phyloP scores from a whole-genome alignment of 2,329 filamentous ascomycete genomes.

The Albifimbria verrucaria region DNA sequence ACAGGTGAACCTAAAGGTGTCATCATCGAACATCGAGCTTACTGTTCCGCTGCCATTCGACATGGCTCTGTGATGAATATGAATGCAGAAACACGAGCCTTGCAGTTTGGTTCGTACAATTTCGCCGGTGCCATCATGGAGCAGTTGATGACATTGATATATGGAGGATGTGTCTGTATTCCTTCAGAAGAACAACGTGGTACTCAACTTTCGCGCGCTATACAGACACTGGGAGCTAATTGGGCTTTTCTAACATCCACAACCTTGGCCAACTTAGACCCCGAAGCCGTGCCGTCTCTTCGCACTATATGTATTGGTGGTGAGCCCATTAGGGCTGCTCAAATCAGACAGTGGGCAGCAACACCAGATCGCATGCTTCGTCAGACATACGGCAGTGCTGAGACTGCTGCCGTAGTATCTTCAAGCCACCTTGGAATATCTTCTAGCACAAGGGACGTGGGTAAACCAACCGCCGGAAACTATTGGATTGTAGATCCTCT shows the following conservation, averaged over 20 bases:
- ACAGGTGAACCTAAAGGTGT: constrained; percentile 47
- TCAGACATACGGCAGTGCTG: constrained; percentile 1
- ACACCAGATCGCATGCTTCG: neutral
- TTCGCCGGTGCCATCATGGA: constrained; percentile 9
- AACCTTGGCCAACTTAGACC: constrained; percentile 25
- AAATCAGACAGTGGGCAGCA: neutral
- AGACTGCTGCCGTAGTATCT: neutral
- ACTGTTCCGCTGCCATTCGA: neutral
- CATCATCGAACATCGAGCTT: constrained; percentile 17
- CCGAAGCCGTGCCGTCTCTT: constrained; percentile 19
- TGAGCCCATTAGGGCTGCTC: neutral
- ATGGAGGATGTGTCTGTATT: constrained; percentile 12
- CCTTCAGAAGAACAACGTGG: constrained; percentile 10
- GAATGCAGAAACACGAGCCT: neutral
- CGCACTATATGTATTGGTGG: neutral
- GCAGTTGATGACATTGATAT: constrained; percentile 4
- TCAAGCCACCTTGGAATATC: neutral
- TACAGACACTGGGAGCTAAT: constrained; percentile 4
- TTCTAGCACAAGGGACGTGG: constrained; percentile 39
- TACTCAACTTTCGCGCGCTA: constrained; percentile 7
- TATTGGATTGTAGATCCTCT: constrained; percentile 3
- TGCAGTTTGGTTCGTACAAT: constrained; percentile 10
- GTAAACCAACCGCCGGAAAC: constrained; percentile 35
- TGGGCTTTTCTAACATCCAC: constrained; percentile 6
- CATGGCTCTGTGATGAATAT: neutral